Evolutionary conservation across 1,139 yeast species (phyloP), one percentile per base, ranked within the genome.

Genomic region (Yamadazyma epiphylla): DNA sequence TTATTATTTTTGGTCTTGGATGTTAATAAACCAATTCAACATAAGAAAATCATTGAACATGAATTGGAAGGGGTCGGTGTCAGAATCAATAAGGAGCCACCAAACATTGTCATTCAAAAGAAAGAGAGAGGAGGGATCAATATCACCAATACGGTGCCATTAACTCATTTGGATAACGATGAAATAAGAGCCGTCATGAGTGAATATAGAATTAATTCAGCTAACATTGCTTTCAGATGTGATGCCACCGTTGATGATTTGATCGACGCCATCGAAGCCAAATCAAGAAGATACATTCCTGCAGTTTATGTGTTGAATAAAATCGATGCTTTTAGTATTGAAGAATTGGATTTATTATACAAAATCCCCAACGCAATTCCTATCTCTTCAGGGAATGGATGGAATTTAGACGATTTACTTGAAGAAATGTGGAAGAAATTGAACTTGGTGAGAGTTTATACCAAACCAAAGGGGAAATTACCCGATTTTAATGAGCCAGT

Each of bases 61-160:
- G 99, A 91, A 60, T 61, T 91, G 53, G 98, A 91, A 62, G 98
- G 97, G 17, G 89, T 94, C 55, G 99, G 99, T 30, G 91, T 91
- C 41, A 76, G 98, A 57, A 72, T 94, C 52, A 91, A 91, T 60
- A 86, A 84, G 55, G 72, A 76, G 34, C 95, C 96, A 5, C 99
- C 98, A 17, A 91, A 91, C 54, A 91, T 91, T 46, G 68, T 88
- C 22, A 77, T 91, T 47, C 82, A 86, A 49, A 89, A 83, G 68
- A 91, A 91, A 60, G 98, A 94, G 51, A 79, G 82, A 53, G 99
- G 99, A 38, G 99, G 98, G 36, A 73, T 91, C 43, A 86, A 85
- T 46, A 86, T 91, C 53, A 89, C 97, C 19, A 87, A 81, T 46
- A 91, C 98, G 0, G 94, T 84, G 6, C 95, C 96, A 9, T 65